Base-by-base conservation (phyloP, 2,329 filamentous ascomycete genomes). In the Cercospora brassicicola region DNA sequence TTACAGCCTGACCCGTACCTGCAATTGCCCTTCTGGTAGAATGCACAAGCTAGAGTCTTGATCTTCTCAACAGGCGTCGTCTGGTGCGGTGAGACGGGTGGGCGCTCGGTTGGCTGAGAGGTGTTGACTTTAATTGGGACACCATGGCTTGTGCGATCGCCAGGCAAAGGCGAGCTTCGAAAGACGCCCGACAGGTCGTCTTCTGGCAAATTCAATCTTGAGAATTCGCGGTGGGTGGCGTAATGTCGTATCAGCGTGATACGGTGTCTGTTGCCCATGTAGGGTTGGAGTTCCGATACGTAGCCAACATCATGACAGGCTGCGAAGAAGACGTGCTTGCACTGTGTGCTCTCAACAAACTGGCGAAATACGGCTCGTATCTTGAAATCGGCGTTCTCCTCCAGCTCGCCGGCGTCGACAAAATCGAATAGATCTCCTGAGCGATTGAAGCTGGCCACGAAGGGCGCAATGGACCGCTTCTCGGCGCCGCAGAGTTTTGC, bases 271-370 rank as follows among this genome's bases (percentile, higher is more conserved):
- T 82, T 81, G 53, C 83, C 83, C 53, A 78, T 79, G 72, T 86
- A 85, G 7, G 85, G 84, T 4, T 82, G 84, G 28, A 90, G 79
- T 59, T 88, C 82, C 7, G 85, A 83, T 56, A 88, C 78, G 74
- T 89, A 89, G 61, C 84, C 84, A 26, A 81, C 81, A 71, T 90
- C 86, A 71, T 89, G 87, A 72, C 88, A 90, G 45, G 84, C 87
- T 4, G 87, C 88, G 66, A 89, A 87, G 73, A 86, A 87, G 39
- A 90, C 87, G 74, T 89, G 88, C 71, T 86, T 87, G 79, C 88
- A 90, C 73, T 89, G 86, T 3, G 82, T 78, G 71, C 86, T 87
- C 56, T 88, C 84, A 36, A 82, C 83, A 68, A 87, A 88, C 1
- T 88, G 79, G 4, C 81, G 79, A 74, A 82, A 80, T 66, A 78